Percentiles rank a stretch among this genome's conserved stretches.
Evolutionary conservation across 352 stramenopile species (phyloP).

Genomic region (Phytophthora macrochlamydospora): DNA sequence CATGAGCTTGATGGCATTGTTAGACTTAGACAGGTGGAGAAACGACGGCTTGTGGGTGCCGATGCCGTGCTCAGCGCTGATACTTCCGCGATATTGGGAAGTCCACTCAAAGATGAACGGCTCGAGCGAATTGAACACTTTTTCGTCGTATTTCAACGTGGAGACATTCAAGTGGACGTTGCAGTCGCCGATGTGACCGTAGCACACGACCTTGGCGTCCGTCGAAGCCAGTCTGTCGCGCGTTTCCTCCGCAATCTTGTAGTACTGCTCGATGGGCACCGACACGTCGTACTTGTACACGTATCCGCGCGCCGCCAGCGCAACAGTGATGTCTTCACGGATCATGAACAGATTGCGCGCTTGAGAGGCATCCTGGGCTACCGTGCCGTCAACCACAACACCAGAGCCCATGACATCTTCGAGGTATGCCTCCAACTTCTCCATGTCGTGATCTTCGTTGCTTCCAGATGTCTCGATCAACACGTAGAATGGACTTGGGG

Average conservation of each 20-base stretch:
- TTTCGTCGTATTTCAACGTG: slow-evolving; percentile 66
- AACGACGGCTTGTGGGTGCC: slow-evolving; percentile 94
- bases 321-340: slow-evolving; percentile 94
- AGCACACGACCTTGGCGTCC: slow-evolving; percentile 78
- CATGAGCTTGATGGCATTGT: slow-evolving; percentile 91
- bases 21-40: slow-evolving; percentile 86
- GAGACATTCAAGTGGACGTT: slow-evolving; percentile 98
- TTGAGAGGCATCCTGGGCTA: slow-evolving; percentile 93
- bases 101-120: slow-evolving; percentile 87
- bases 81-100: slow-evolving; percentile 87
- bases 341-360: slow-evolving; percentile 93
- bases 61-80: slow-evolving; percentile 98
- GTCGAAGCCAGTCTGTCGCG: slow-evolving; percentile 53
- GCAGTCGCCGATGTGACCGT: slow-evolving; percentile 95
- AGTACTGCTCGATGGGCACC: slow-evolving; percentile 91
- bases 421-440: slow-evolving; percentile 91
- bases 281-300: slow-evolving; percentile 99
- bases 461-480: slow-evolving; percentile 96
- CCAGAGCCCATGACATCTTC: slow-evolving; percentile 73
- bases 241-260: slow-evolving; percentile 89
- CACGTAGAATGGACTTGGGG: slow-evolving; percentile 89
- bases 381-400: slow-evolving; percentile 89
- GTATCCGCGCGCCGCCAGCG: slow-evolving; percentile 84
- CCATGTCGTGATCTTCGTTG: slow-evolving; percentile 90
- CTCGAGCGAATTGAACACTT: slow-evolving; percentile 70